Conservation (phyloP, 2,329 filamentous ascomycete genomes). For the Pseudodiploospora longispora region DNA sequence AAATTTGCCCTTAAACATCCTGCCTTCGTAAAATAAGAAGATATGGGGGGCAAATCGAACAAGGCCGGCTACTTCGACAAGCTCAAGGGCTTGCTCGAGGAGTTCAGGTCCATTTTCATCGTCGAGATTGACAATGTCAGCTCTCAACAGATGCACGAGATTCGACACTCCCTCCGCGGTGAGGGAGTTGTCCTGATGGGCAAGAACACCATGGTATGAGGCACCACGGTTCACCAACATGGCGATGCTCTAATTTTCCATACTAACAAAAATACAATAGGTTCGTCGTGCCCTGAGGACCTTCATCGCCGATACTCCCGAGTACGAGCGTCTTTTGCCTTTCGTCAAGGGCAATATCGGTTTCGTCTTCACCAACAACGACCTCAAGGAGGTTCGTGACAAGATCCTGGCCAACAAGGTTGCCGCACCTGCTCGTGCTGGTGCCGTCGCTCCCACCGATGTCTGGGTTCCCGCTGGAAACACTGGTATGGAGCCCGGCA, state of each 20-base stretch:
- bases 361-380: conserved; percentile 98
- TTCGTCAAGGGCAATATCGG: conserved; percentile 96
- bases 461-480: conserved; percentile 96
- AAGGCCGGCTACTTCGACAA: conserved; percentile 99
- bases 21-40: conserved; percentile 89
- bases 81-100: conserved; percentile 94
- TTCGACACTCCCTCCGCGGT: conserved; percentile 82
- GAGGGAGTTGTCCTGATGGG: conserved; percentile 97
- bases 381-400: conserved; percentile 86
- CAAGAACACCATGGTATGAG: conserved; percentile 97
- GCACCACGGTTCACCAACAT: not conserved
- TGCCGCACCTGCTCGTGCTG: conserved; percentile 93
- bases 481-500: conserved; percentile 99
- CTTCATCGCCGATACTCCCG: conserved; percentile 81
- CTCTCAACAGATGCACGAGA: conserved; percentile 99
- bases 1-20: conserved; percentile 89
- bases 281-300: conserved; percentile 96
- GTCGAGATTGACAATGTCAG: conserved; percentile 98
- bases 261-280: conserved; percentile 30
- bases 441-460: conserved; percentile 87
- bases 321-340: conserved; percentile 97
- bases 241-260: not conserved
- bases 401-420: conserved; percentile 97
- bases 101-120: conserved; percentile 97
- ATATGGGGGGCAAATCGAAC: conserved; percentile 97